A percentile compares a stretch with the other conserved stretches of the same genome.
These are phyloP conservation scores for Talaromyces stipitatus DNA, from an alignment of 495 filamentous ascomycete genomes.

Conservation along the genomic window DNA sequence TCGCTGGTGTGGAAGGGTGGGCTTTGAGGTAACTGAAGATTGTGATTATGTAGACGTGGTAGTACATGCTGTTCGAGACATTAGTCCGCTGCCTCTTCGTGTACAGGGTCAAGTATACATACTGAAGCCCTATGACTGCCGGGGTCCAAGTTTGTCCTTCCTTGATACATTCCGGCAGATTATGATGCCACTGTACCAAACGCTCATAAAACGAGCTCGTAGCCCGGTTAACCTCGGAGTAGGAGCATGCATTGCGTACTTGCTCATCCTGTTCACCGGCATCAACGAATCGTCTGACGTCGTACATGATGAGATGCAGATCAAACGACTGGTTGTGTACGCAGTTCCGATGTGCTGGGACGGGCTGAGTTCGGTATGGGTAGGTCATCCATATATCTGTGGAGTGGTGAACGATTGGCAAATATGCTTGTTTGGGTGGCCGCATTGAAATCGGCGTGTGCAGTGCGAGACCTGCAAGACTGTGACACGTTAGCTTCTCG, in stretches of 20 bases:
- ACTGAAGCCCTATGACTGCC: conserved; percentile 3
- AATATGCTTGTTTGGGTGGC: not conserved
- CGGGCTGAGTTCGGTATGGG: conserved; percentile 7
- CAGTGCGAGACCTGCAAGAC: conserved; percentile 6
- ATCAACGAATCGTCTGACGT: conserved; percentile 9
- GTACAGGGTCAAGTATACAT: not conserved
- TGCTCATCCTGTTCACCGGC: conserved; percentile 5
- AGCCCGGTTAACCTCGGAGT: not conserved
- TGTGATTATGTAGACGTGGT: not conserved
- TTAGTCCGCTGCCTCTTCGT: not conserved
- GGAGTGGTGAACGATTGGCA: conserved; percentile 8
- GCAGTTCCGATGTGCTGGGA: conserved; percentile 12
- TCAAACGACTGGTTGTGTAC: conserved; percentile 8
- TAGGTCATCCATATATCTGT: conserved; percentile 15
- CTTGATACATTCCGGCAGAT: conserved; percentile 2
- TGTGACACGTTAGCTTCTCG: not conserved
- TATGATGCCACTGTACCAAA: not conserved
- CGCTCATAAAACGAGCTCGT: conserved; percentile 1
- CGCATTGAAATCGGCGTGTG: conserved; percentile 8
- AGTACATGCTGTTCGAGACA: not conserved
- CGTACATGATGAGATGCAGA: conserved; percentile 8
- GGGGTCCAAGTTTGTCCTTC: conserved; percentile 4
- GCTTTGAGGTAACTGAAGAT: conserved; percentile 5
- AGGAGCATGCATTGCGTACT: not conserved
- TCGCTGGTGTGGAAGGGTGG: not conserved